These are phyloP conservation scores for Suillus variegatus DNA, from an alignment of 768 basidiomycete genomes.

Conservation along the genomic window DNA sequence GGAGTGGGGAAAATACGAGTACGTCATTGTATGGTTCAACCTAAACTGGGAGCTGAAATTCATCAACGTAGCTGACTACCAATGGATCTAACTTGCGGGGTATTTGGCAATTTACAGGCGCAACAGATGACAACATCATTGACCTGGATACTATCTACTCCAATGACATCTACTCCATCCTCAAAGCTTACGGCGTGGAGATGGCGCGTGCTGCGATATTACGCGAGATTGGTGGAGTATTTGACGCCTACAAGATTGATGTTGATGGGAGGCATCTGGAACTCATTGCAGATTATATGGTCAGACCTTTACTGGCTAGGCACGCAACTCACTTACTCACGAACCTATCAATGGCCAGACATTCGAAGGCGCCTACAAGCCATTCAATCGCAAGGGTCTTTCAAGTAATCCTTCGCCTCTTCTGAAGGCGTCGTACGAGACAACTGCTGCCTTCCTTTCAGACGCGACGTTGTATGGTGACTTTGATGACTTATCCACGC, in stretches of 20 bases:
- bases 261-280: constrained; percentile 94
- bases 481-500: constrained; percentile 89
- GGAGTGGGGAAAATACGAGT: constrained; percentile 51
- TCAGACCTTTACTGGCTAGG: constrained; percentile 37
- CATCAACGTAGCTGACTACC: constrained; percentile 60
- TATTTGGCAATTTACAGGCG: constrained; percentile 76
- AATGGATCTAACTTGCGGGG: constrained; percentile 94
- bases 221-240: constrained; percentile 88
- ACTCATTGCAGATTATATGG: constrained; percentile 99
- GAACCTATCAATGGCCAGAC: constrained; percentile 55
- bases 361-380: constrained; percentile 96
- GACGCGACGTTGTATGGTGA: constrained; percentile 95
- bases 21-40: constrained; percentile 15
- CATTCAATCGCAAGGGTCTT: constrained; percentile 96
- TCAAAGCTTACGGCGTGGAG: constrained; percentile 95
- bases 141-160: constrained; percentile 85
- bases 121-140: constrained; percentile 56
- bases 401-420: constrained; percentile 92
- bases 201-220: constrained; percentile 92
- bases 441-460: constrained; percentile 89
- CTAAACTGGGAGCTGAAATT: neutral
- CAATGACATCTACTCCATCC: constrained; percentile 91
- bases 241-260: constrained; percentile 93
- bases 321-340: constrained; percentile 6
- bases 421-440: constrained; percentile 97